phyloP scores from a whole-genome alignment of 1,284 basidiomycete genomes.

The Boletus semigastroideus region DNA sequence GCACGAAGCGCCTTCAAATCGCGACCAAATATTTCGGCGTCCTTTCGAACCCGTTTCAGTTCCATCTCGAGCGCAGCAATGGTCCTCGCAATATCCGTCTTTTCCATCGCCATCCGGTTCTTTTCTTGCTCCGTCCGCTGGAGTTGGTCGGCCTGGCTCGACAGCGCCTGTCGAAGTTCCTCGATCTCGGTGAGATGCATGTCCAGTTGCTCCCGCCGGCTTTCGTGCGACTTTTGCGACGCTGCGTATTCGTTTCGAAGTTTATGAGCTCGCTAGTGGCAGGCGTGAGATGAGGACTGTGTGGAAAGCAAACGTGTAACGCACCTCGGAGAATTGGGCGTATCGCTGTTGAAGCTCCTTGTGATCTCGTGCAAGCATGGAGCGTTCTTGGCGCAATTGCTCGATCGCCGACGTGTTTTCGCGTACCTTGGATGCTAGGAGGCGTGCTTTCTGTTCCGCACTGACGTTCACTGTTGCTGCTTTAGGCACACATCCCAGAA shows the following conservation, averaged over 20 bases:
- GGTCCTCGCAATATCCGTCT: constrained; percentile 58
- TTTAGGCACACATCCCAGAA: constrained; percentile 9
- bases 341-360: constrained; percentile 68
- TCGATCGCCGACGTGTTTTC: constrained; percentile 70
- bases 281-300: neutral
- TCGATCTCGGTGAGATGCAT: constrained; percentile 69
- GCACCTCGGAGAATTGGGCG: constrained; percentile 62
- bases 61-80: constrained; percentile 68
- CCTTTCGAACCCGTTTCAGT: constrained; percentile 63
- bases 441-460: constrained; percentile 66
- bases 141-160: constrained; percentile 63
- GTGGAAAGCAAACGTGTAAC: constrained; percentile 15
- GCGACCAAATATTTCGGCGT: constrained; percentile 73
- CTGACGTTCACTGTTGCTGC: constrained; percentile 49
- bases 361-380: constrained; percentile 62
- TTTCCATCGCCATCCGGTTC: constrained; percentile 58
- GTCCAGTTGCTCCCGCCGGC: constrained; percentile 70
- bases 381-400: constrained; percentile 70
- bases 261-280: constrained; percentile 52
- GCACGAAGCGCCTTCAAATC: constrained; percentile 65
- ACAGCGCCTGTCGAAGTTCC: constrained; percentile 63
- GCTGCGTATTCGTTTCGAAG: constrained; percentile 59
- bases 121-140: constrained; percentile 60
- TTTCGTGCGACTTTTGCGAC: constrained; percentile 68
- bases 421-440: constrained; percentile 59